Evolutionary conservation across 2,329 filamentous ascomycete genomes (phyloP), one percentile per base, ranked within the genome.

Genomic region (Coniella lustricola): DNA sequence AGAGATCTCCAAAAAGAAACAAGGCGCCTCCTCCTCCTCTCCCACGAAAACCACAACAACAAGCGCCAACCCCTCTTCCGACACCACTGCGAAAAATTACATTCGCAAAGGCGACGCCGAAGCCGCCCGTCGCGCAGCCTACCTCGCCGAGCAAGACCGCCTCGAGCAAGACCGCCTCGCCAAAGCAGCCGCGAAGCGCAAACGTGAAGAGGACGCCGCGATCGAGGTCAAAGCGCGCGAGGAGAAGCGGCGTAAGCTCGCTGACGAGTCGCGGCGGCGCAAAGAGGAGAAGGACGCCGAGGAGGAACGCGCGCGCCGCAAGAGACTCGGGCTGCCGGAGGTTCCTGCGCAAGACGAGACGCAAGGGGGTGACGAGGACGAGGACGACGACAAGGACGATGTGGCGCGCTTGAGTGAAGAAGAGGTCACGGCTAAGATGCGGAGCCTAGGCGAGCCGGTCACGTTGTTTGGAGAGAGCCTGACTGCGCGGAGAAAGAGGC

Each of bases 101-200:
- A 69, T 88, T 54, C 90, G 88, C 59, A 88, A 90, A 56, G 83
- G 85, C 56, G 91, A 98, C 56, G 65, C 89, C 57, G 93, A 98
- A 74, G 85, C 86, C 46, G 81, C 87, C 59, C 84, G 93, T 46
- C 74, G 86, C 61, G 84, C 82, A 34, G 81, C 83, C 52, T 98
- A 98, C 69, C 72, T 81, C 2, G 84, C 85, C 13, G 89, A 95
- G 59, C 90, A 97, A 65, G 80, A 81, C 55, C 78, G 78, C 3
- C 72, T 88, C 45, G 86, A 90, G 57, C 75, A 74, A 34, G 82
- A 87, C 60, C 86, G 87, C 22, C 73, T 81, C 51, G 80, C 84
- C 53, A 83, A 82, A 55, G 72, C 80, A 1, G 76, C 79, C 1
- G 82, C 85, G 58, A 97, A 97, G 70, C 87, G 91, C 57, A 93